phyloP scores from a whole-genome alignment of 1,284 basidiomycete genomes.

The Trametes pubescens region DNA sequence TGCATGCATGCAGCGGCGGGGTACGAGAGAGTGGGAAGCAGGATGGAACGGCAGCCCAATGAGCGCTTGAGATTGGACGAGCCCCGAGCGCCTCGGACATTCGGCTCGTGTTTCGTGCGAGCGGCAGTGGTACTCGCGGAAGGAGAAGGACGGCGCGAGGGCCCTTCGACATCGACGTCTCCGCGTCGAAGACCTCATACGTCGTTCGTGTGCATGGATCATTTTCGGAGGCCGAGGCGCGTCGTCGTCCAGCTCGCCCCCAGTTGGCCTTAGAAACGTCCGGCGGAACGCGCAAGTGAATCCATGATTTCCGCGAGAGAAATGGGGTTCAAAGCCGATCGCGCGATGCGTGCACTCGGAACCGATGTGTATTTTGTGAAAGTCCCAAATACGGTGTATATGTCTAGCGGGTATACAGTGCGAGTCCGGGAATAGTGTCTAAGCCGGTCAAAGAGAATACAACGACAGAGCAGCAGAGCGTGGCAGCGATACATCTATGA shows the following conservation, averaged over 20 bases:
- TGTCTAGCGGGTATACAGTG: conserved; percentile 23
- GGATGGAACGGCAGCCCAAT: background rate
- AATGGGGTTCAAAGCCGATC: conserved; percentile 26
- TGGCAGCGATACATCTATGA: conserved; percentile 15
- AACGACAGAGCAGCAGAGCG: conserved; percentile 4
- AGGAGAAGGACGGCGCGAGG: conserved; percentile 4
- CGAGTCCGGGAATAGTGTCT: conserved; percentile 24
- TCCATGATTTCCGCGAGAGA: conserved; percentile 21
- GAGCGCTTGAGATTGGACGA: background rate
- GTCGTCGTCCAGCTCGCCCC: conserved; percentile 27
- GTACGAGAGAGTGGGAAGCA: background rate
- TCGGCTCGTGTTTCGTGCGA: conserved; percentile 10
- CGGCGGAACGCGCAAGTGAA: conserved; percentile 20
- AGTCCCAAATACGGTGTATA: conserved; percentile 16
- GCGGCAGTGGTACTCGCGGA: conserved; percentile 15
- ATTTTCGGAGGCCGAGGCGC: conserved; percentile 33
- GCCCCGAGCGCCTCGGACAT: conserved; percentile 8
- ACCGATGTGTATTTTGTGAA: conserved; percentile 25
- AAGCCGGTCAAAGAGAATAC: conserved; percentile 7
- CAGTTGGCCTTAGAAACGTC: conserved; percentile 27
- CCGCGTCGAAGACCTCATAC: conserved; percentile 14
- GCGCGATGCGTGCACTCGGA: conserved; percentile 21
- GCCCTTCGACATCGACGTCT: conserved; percentile 7
- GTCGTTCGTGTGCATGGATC: conserved; percentile 25
- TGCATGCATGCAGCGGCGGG: no score